phyloP scores from a whole-genome alignment of 2,329 filamentous ascomycete genomes.

The Hymenoscyphus albidus region DNA sequence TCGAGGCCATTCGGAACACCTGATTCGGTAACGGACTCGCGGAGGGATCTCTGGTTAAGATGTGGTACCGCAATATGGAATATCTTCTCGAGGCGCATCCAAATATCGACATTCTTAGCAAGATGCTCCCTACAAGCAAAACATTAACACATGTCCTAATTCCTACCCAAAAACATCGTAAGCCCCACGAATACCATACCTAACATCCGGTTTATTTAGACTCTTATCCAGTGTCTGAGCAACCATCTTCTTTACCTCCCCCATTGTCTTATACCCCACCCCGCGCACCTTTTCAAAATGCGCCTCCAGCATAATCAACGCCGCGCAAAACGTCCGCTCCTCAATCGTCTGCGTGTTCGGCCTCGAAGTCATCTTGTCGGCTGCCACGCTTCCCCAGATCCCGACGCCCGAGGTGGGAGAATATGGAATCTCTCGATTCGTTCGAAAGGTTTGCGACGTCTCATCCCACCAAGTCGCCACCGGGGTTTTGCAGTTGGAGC shows the following conservation, averaged over 20 bases:
- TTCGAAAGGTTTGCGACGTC: slow-evolving; percentile 30
- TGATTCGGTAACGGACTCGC: slow-evolving; percentile 49
- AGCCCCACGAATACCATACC: slow-evolving; percentile 40
- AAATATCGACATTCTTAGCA: slow-evolving; percentile 60
- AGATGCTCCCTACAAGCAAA: slow-evolving; percentile 48
- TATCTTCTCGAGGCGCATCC: slow-evolving; percentile 61
- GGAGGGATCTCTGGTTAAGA: slow-evolving; percentile 56
- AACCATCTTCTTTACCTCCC: slow-evolving; percentile 54
- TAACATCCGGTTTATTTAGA: slow-evolving; percentile 53
- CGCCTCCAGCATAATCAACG: slow-evolving; percentile 58
- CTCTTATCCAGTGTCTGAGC: slow-evolving; percentile 61
- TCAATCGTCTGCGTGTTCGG: slow-evolving; percentile 50
- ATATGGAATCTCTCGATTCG: slow-evolving; percentile 29
- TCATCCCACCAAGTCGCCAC: slow-evolving; percentile 34
- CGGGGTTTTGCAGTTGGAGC: slow-evolving; percentile 33
- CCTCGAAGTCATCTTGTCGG: slow-evolving; percentile 21
- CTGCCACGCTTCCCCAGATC: slow-evolving; percentile 8
- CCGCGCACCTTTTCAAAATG: slow-evolving; percentile 55
- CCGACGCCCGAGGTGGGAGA: slow-evolving; percentile 5
- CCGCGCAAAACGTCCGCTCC: slow-evolving; percentile 58
- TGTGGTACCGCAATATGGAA: slow-evolving; percentile 59
- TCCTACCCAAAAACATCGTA: background rate
- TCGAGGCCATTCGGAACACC: slow-evolving; percentile 53
- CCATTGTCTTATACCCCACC: slow-evolving; percentile 54
- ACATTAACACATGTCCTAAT: slow-evolving; percentile 9